Evolutionary conservation across 768 basidiomycete species (phyloP).

Genomic region (Calocybe indica): DNA sequence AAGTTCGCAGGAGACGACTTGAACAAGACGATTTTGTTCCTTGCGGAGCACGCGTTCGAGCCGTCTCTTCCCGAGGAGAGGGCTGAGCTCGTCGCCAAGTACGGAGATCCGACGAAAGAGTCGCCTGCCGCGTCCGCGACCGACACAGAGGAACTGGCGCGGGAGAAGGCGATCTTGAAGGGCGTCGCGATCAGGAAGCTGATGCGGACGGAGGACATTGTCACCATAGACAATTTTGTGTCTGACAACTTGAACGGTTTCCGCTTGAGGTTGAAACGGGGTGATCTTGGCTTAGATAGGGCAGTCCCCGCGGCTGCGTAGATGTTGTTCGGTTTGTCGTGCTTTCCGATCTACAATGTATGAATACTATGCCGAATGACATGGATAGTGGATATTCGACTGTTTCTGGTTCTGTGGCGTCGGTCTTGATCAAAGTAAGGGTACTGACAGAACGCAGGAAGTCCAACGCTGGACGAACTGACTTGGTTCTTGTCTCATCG

Average conservation of each 20-base stretch:
- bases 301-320: background rate
- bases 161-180: slow-evolving; percentile 11
- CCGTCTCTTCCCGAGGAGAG: slow-evolving; percentile 17
- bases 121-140: background rate
- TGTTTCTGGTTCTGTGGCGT: too few species aligned
- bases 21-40: slow-evolving; percentile 13
- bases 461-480: too few species aligned
- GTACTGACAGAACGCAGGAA: too few species aligned
- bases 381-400: too few species aligned
- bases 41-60: slow-evolving; percentile 16
- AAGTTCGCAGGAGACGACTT: slow-evolving; percentile 11
- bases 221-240: slow-evolving; percentile 16
- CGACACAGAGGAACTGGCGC: slow-evolving; percentile 6
- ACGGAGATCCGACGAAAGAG: slow-evolving; percentile 6
- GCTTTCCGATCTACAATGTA: slow-evolving; percentile 12
- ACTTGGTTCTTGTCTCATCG: too few species aligned
- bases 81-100: slow-evolving; percentile 4
- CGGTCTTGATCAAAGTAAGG: too few species aligned
- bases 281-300: slow-evolving; percentile 13
- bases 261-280: slow-evolving; percentile 10
- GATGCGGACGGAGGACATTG: slow-evolving; percentile 16
- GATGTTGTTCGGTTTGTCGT: background rate
- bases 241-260: slow-evolving; percentile 13
- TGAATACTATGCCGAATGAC: too few species aligned
- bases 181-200: slow-evolving; percentile 14